phyloP scores from a whole-genome alignment of 2,329 filamentous ascomycete species.

The Ceratocystis papillata region DNA sequence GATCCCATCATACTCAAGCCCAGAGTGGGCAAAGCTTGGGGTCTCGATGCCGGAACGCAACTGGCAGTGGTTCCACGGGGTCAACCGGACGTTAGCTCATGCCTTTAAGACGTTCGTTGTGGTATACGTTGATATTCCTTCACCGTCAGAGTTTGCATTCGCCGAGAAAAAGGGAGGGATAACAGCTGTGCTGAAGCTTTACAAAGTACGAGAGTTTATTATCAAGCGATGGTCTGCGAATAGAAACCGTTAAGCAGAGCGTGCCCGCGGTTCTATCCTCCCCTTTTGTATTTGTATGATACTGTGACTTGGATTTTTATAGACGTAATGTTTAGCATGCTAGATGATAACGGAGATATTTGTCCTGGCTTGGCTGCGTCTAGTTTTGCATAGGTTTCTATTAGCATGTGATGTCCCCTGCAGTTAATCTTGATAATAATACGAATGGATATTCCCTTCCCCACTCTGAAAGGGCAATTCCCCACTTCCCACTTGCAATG shows the following conservation, averaged over 20 bases:
- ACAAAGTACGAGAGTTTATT: slow-evolving; percentile 69
- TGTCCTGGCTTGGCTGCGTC: too few species aligned
- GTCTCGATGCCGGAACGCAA: slow-evolving; percentile 41
- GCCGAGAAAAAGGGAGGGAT: slow-evolving; percentile 44
- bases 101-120: slow-evolving; percentile 84
- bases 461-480: not conserved
- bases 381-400: too few species aligned
- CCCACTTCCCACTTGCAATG: not conserved
- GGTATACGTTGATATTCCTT: slow-evolving; percentile 82
- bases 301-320: not conserved
- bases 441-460: not conserved
- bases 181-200: slow-evolving; percentile 52
- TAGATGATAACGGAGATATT: too few species aligned
- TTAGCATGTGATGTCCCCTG: too few species aligned
- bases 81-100: slow-evolving; percentile 80
- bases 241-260: slow-evolving; percentile 43
- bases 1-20: slow-evolving; percentile 67
- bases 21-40: slow-evolving; percentile 56
- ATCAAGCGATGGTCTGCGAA: slow-evolving; percentile 78
- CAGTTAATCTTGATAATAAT: too few species aligned
- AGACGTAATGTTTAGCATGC: slow-evolving; percentile 3
- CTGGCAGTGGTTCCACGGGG: slow-evolving; percentile 79
- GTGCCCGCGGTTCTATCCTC: not conserved
- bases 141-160: slow-evolving; percentile 43
- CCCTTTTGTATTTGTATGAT: not conserved